Percentiles rank a stretch among this genome's conserved stretches.
phyloP scores from a whole-genome alignment of 164 flowering plant genomes.

The Liquidambar formosana region DNA sequence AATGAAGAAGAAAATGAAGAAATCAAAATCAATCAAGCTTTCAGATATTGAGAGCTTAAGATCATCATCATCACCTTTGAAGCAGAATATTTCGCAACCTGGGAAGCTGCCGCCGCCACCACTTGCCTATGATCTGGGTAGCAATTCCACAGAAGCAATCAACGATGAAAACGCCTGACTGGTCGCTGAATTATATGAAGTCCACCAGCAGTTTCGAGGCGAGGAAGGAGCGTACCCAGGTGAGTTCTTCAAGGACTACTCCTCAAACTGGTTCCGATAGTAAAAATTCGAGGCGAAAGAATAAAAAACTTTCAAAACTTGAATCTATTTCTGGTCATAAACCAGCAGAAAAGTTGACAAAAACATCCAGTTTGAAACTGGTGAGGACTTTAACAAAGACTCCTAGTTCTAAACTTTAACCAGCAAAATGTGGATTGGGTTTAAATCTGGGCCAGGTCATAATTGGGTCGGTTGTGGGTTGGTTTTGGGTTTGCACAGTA shows the following conservation, averaged over 20 bases:
- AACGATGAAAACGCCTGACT: slow-evolving; percentile 7
- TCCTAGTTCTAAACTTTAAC: slow-evolving; percentile 48
- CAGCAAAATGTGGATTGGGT: no score
- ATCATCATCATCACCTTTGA: slow-evolving; percentile 24
- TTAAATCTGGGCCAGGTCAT: no score
- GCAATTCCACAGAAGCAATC: slow-evolving; percentile 31
- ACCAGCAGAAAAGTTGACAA: slow-evolving; percentile 16
- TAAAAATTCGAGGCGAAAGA: slow-evolving; percentile 17
- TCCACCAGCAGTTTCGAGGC: slow-evolving; percentile 54
- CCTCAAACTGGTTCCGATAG: slow-evolving; percentile 16
- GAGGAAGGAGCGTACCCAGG: slow-evolving; percentile 40
- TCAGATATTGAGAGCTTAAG: slow-evolving; percentile 24
- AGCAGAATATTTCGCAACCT: slow-evolving; percentile 20
- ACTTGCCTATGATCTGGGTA: slow-evolving; percentile 3
- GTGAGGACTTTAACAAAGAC: slow-evolving; percentile 48
- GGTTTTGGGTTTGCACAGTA: no score
- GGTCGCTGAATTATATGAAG: slow-evolving; percentile 62
- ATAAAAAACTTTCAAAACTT: slow-evolving; percentile 9
- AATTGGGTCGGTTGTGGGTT: no score
- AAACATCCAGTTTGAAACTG: slow-evolving; percentile 36
- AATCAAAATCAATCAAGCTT: slow-evolving; percentile 41
- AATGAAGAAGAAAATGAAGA: slow-evolving; percentile 53
- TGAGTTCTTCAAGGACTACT: slow-evolving; percentile 15
- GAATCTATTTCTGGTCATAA: slow-evolving; percentile 19
- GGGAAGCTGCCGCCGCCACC: slow-evolving; percentile 31